Conservation (phyloP, 192 early-diverging fungal species). For the Geranomyces michiganensis region DNA sequence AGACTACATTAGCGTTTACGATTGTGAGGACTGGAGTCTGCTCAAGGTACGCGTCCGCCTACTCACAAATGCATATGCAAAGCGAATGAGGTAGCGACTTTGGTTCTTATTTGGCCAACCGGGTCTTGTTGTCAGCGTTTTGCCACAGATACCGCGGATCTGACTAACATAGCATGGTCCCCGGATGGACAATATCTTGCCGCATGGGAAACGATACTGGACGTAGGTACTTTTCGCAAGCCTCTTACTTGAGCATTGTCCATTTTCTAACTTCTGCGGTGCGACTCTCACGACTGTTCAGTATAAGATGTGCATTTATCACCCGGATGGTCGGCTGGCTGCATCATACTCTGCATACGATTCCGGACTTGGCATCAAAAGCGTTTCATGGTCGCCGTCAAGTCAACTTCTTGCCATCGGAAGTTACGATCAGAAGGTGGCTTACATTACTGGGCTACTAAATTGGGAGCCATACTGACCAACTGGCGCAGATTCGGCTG, state of each 20-base stretch:
- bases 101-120: background rate
- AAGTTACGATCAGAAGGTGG: slow-evolving; percentile 86
- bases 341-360: slow-evolving; percentile 55
- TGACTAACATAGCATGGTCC: slow-evolving; percentile 79
- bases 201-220: slow-evolving; percentile 70
- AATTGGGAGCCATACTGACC: slow-evolving; percentile 1
- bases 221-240: slow-evolving; percentile 49
- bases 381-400: slow-evolving; percentile 71
- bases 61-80: too few species aligned
- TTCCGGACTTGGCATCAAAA: slow-evolving; percentile 76
- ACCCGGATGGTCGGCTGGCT: slow-evolving; percentile 62
- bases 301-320: slow-evolving; percentile 74
- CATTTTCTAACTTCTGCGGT: background rate
- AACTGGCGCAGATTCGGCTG: slow-evolving; percentile 58
- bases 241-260: slow-evolving; percentile 49
- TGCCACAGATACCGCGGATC: slow-evolving; percentile 68
- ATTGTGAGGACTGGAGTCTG: slow-evolving; percentile 66
- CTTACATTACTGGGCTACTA: slow-evolving; percentile 8
- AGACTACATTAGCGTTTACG: slow-evolving; percentile 66
- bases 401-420: slow-evolving; percentile 79
- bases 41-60: slow-evolving; percentile 47
- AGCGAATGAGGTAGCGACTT: too few species aligned
- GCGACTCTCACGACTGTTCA: slow-evolving; percentile 24
- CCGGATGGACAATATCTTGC: slow-evolving; percentile 81
- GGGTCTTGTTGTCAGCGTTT: slow-evolving; percentile 63